Evolutionary conservation across 208 protist genomes (phyloP).

Genomic region (Crithidia brevicula): DNA sequence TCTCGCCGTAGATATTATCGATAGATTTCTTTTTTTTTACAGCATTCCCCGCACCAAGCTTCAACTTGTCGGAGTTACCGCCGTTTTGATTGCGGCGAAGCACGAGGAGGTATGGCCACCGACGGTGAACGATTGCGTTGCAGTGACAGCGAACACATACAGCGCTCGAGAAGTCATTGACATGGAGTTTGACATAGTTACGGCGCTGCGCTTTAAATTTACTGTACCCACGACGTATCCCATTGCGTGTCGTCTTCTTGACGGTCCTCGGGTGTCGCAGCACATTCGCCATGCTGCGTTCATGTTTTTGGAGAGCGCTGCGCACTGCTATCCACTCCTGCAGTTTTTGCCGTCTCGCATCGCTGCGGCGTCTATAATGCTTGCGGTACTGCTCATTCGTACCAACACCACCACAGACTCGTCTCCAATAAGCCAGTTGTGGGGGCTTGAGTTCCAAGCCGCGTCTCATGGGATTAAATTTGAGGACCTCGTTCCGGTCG

Average conservation of each 20-base stretch:
- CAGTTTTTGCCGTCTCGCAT: conserved; percentile 69
- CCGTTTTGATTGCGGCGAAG: conserved; percentile 90
- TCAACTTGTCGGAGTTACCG: conserved; percentile 90
- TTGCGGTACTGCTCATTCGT: conserved; percentile 52
- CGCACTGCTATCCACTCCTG: conserved; percentile 69
- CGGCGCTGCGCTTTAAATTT: conserved; percentile 67
- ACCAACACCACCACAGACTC: conserved; percentile 22
- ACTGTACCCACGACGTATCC: conserved; percentile 80
- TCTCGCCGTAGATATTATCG: conserved; percentile 96
- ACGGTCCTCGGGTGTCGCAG: conserved; percentile 18
- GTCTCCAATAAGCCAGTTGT: conserved; percentile 37
- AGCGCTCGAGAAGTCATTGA: conserved; percentile 70
- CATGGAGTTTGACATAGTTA: conserved; percentile 78
- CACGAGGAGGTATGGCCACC: conserved; percentile 93
- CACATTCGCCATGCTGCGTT: conserved; percentile 51
- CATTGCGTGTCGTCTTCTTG: conserved; percentile 57
- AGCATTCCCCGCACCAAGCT: conserved; percentile 66
- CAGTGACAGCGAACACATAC: conserved; percentile 93
- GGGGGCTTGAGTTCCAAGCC: conserved; percentile 46
- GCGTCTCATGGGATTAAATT: conserved; percentile 49
- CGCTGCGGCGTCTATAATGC: conserved; percentile 60
- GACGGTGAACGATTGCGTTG: conserved; percentile 91
- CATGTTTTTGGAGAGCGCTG: conserved; percentile 75
- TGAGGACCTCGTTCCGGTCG: conserved; percentile 44
- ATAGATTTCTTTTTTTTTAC: conserved; percentile 87